Percentiles rank a stretch among this genome's conserved stretches.
phyloP scores from a whole-genome alignment of 768 basidiomycete species.

The Boletus subparvulus region DNA sequence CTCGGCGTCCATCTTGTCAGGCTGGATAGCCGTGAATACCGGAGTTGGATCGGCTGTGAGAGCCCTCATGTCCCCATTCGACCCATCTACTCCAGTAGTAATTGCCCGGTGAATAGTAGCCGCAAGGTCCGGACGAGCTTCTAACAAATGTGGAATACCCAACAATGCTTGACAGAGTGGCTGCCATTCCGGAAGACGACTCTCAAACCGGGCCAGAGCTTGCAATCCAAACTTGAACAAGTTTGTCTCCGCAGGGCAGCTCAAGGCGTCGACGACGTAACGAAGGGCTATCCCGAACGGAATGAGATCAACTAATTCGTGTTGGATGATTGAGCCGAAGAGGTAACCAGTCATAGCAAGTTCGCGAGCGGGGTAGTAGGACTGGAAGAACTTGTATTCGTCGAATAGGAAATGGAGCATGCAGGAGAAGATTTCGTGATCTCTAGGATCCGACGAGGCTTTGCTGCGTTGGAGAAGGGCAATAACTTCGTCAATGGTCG shows the following conservation, averaged over 20 bases:
- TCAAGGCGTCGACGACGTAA: slow-evolving; percentile 92
- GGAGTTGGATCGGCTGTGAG: slow-evolving; percentile 45
- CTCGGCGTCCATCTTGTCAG: slow-evolving; percentile 63
- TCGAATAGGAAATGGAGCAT: slow-evolving; percentile 99
- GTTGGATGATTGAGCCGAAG: slow-evolving; percentile 94
- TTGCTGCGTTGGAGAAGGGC: slow-evolving; percentile 83
- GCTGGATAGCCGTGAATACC: slow-evolving; percentile 76
- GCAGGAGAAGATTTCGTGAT: slow-evolving; percentile 98
- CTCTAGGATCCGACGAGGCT: slow-evolving; percentile 74
- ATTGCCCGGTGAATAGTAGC: slow-evolving; percentile 70
- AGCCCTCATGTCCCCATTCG: slow-evolving; percentile 40
- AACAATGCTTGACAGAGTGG: slow-evolving; percentile 88
- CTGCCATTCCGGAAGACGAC: slow-evolving; percentile 86
- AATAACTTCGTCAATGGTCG: slow-evolving; percentile 93
- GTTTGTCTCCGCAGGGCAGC: slow-evolving; percentile 87
- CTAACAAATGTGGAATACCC: slow-evolving; percentile 81
- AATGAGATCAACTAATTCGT: slow-evolving; percentile 89
- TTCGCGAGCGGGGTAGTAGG: slow-evolving; percentile 91
- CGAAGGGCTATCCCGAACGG: slow-evolving; percentile 96
- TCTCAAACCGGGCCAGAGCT: slow-evolving; percentile 86
- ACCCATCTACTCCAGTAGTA: slow-evolving; percentile 47
- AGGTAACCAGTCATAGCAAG: slow-evolving; percentile 94
- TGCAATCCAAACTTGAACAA: slow-evolving; percentile 95
- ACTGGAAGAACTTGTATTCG: slow-evolving; percentile 99
- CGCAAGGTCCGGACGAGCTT: slow-evolving; percentile 80